Base-by-base conservation (phyloP, 352 stramenopile genomes). In the Pythium periplocum region DNA sequence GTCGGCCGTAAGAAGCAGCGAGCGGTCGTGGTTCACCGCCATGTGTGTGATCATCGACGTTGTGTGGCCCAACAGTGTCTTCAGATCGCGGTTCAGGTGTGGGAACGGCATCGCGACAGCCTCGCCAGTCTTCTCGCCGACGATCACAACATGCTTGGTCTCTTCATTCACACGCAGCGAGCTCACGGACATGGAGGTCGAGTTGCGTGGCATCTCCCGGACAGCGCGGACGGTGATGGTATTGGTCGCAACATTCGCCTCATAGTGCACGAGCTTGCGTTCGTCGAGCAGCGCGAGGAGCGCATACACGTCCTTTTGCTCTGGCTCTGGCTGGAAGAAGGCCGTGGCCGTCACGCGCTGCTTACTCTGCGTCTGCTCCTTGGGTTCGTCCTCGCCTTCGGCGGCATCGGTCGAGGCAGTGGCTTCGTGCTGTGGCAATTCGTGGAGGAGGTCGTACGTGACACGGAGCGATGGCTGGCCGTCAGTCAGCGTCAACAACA, bases 41-140 rank as follows among this genome's bases (percentile, higher is more conserved):
- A 94, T 64, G 63, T 86, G 68, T 45, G 82, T 90, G 66, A 94
- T 75, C 78, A 94, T 94, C 30, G 84, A 94, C 49, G 84, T 93
- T 38, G 84, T 94, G 71, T 94, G 84, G 44, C 76, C 77, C 51
- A 94, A 55, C 39, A 94, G 64, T 51, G 70, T 86, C 75, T 87
- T 89, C 41, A 81, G 54, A 48, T 87, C 78, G 40, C 78, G 67
- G 30, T 67, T 55, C 12, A 90, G 66, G 58, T 88, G 71, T 3
- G 78, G 83, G 62, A 94, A 86, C 2, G 80, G 83, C 57, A 88
- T 73, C 47, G 78, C 83, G 33, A 91, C 67, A n/a, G 71, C 78
- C 55, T 94, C 82, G 33, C 83, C 83, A 4, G 83, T 90, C 71
- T 94, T 94, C 55, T 89, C 81, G 34, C 78, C 82, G 33, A 90